phyloP scores from a whole-genome alignment of 805 yeast genomes.

The Barnettozyma wickerhamii region DNA sequence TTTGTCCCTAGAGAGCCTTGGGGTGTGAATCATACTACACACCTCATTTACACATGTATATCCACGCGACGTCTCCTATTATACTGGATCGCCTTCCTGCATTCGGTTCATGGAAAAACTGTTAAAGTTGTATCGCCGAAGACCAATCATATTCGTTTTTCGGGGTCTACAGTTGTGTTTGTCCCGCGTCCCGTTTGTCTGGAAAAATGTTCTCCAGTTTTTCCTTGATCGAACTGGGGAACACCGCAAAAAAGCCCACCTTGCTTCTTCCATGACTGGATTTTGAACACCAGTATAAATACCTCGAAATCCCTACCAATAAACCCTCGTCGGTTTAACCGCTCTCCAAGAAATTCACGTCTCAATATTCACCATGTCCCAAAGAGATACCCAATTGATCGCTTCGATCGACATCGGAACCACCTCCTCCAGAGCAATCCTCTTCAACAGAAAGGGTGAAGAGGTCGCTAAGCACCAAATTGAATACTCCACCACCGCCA shows the following conservation, averaged over 20 bases:
- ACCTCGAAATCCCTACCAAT: neutral
- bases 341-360: neutral
- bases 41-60: no score
- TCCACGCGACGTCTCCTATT: no score
- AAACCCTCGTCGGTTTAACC: no score
- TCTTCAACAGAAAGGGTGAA: constrained; percentile 66
- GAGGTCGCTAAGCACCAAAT: constrained; percentile 88
- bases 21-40: no score
- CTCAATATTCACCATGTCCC: constrained; percentile 13
- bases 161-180: neutral
- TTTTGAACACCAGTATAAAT: neutral
- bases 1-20: no score
- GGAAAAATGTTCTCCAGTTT: neutral
- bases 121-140: no score
- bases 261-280: neutral
- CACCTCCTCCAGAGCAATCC: constrained; percentile 84
- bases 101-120: no score
- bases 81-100: no score
- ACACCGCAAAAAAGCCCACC: neutral
- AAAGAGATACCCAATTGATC: constrained; percentile 30
- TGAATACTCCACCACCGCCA: constrained; percentile 76
- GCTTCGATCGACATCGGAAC: constrained; percentile 90
- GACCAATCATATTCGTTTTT: no score
- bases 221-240: neutral
- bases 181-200: neutral